phyloP scores from a whole-genome alignment of 192 early-diverging fungal species.

The Coemansia sp. region DNA sequence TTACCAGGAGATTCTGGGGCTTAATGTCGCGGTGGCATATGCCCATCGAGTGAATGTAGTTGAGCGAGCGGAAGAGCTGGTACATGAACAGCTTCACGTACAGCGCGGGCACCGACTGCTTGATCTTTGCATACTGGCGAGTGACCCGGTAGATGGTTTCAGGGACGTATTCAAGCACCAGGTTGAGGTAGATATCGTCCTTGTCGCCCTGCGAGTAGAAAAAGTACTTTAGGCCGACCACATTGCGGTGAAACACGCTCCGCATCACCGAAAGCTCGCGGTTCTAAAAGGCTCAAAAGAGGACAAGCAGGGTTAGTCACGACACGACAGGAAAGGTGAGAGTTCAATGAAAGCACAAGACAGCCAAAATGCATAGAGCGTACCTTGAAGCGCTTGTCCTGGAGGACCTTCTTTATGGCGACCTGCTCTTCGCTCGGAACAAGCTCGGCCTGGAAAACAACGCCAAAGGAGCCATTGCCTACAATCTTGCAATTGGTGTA shows the following conservation, averaged over 20 bases:
- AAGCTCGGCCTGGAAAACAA: constrained; percentile 93
- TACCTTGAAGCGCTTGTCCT: constrained; percentile 97
- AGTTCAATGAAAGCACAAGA: not conserved
- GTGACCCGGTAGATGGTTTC: constrained; percentile 95
- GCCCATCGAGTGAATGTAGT: constrained; percentile 93
- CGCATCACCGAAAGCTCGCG: constrained; percentile 68
- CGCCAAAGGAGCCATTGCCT: constrained; percentile 97
- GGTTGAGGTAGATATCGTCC: constrained; percentile 94
- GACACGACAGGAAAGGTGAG: not conserved
- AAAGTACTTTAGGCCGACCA: constrained; percentile 83
- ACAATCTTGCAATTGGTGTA: constrained; percentile 92
- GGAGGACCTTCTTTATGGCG: constrained; percentile 98
- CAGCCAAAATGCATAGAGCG: constrained; percentile 8
- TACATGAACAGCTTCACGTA: constrained; percentile 98
- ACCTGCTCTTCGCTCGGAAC: constrained; percentile 71
- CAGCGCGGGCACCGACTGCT: constrained; percentile 92
- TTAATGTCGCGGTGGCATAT: constrained; percentile 99
- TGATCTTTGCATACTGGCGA: constrained; percentile 83
- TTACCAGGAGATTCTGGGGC: constrained; percentile 94
- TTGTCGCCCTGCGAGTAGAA: constrained; percentile 93
- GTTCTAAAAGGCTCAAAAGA: constrained; percentile 16
- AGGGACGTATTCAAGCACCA: constrained; percentile 92
- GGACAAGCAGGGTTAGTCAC: not conserved
- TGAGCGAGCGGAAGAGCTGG: constrained; percentile 93
- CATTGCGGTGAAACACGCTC: constrained; percentile 87